Conservation (phyloP, 2,329 filamentous ascomycete genomes). For the Rasamsonia emersonii region DNA sequence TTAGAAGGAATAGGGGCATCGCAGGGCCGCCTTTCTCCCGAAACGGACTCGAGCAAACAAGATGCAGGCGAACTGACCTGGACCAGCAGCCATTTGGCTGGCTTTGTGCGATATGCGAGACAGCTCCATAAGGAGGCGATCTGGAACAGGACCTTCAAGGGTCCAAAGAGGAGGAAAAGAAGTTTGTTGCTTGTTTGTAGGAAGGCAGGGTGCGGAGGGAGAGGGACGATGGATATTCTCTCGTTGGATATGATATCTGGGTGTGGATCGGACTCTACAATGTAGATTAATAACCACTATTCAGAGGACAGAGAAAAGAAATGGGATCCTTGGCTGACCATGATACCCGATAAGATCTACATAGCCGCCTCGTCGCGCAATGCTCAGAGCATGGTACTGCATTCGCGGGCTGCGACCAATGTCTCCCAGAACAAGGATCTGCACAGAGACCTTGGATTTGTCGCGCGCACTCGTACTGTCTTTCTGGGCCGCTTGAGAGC, state of each 20-base stretch:
- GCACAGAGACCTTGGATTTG: slow-evolving; percentile 47
- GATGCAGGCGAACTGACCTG: slow-evolving; percentile 44
- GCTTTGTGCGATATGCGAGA: slow-evolving; percentile 64
- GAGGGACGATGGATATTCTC: slow-evolving; percentile 61
- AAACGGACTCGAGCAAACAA: background rate
- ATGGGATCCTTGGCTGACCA: no score
- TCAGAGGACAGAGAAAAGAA: no score
- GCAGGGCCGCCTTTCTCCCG: background rate
- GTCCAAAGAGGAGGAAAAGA: slow-evolving; percentile 69
- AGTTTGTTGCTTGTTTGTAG: slow-evolving; percentile 60
- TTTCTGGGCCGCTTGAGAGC: slow-evolving; percentile 20
- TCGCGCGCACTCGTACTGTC: slow-evolving; percentile 12
- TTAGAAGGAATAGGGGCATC: background rate
- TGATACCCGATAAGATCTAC: slow-evolving; percentile 85
- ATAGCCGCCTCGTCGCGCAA: slow-evolving; percentile 69
- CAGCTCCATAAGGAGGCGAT: slow-evolving; percentile 60
- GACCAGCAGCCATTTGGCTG: slow-evolving; percentile 77
- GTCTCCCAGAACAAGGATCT: slow-evolving; percentile 87
- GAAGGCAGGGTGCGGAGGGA: slow-evolving; percentile 58
- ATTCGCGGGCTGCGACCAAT: slow-evolving; percentile 94
- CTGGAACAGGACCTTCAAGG: slow-evolving; percentile 81
- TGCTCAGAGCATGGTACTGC: slow-evolving; percentile 94
- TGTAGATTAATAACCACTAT: no score
- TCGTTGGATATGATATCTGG: slow-evolving; percentile 64
- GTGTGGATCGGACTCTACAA: slow-evolving; percentile 66